Base-by-base conservation (phyloP, 2,329 filamentous ascomycete species). In the Sarocladium strictum region DNA sequence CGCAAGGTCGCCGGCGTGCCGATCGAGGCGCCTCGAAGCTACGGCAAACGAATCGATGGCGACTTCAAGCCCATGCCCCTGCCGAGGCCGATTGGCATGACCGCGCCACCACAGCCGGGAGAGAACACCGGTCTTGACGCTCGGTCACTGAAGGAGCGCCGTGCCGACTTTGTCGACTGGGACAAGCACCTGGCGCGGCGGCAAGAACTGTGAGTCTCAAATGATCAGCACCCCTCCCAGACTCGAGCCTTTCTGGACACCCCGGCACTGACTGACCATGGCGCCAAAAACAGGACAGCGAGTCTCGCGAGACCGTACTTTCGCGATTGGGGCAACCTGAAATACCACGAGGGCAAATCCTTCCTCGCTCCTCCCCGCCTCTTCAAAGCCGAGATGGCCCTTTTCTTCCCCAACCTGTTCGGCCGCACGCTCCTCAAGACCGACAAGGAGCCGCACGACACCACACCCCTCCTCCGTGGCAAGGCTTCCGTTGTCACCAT, bases 371-470 rank as follows among this genome's bases (percentile, higher is more conserved):
- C 93, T 35, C 83, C 88, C 3, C 79, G 87, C n/a, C 79, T 93
- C 50, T 97, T 97, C 78, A 87, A 85, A 64, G 80, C 80, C 60
- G 89, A 95, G 37, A 80, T 85, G 53, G 87, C 93, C 4, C 81
- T 97, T 59, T 97, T 88, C 76, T 97, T 99, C 73, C 94, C 94
- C 45, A 99, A 99, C 72, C 77, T 99, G 56, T 82, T 81, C 67
- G 94, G 94, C 45, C 77, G 81, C 61, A 97, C 91, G 2, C 77
- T 97, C 27, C 73, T 81, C 54, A 84, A 82, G 61, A 73, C 73
- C 51, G 64, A 74, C 72, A 67, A 67, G 56, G 61, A 72, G 49
- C 68, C 76, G 41, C 73, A 70, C 55, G 83, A 96, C 71, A 96
- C 92, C 1, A 97, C 92, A 7, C 79, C 85, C 0, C 69, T 86